Evolutionary conservation across 2,329 filamentous ascomycete genomes (phyloP), one percentile per base, ranked within the genome.

Genomic region (Colletotrichum tamarilloi): DNA sequence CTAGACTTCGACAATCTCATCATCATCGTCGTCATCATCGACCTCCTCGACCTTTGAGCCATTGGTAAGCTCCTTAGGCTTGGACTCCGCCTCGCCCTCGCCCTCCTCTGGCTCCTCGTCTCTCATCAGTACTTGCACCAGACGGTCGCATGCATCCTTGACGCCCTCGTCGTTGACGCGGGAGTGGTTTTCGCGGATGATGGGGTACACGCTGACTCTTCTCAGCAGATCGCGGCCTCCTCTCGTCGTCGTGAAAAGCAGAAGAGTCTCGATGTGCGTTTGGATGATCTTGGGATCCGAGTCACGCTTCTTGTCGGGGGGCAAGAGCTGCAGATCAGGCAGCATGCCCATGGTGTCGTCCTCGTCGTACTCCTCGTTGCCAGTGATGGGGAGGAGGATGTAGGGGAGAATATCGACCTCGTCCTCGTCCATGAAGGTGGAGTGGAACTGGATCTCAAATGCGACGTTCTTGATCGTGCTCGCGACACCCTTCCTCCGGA

Each of bases 381-480:
- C 96, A 78, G 93, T 96, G 60, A 98, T 92, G 0, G 97, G 96
- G 7, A 98, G 87, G 11, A 99, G 85, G 19, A 98, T 86, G 81
- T 98, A 98, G 0, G 96, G 95, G 5, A 98, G 85, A 19, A 98
- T 88, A 77, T 97, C 93, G 62, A 95, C 91, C 52, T 92, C 91
- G 22, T 92, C 89, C 64, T 93, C 91, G 0, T 89, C 88, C 58
- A 98, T 84, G 66, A 98, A 92, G 2, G 87, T 84, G 0, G 90
- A 86, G 78, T 98, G 96, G 0, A 92, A 89, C 3, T 90, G 83
- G 6, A 96, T 84, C 78, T 97, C 93, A 80, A 99, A 98, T 7
- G 94, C 92, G 35, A 94, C 91, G 80, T 99, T 99, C 83, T 98
- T 98, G 81, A 99, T 95, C 11, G 95, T 97, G 74, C 92, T 95